These are phyloP conservation scores for Myriosclerotinia curreyana DNA, from an alignment of 2,329 filamentous ascomycete species.

Conservation along the genomic window DNA sequence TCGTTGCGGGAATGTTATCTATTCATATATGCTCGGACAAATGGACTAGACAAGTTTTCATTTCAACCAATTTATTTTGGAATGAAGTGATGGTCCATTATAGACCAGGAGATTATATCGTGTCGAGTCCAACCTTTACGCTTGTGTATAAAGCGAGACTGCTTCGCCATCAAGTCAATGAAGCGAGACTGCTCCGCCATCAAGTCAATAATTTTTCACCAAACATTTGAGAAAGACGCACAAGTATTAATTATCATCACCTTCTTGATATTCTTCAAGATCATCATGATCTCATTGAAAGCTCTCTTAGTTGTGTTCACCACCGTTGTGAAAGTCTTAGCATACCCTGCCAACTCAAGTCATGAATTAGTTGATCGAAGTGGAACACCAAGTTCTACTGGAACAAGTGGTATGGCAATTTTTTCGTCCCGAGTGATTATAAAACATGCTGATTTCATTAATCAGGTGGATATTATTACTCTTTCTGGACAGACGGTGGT, in stretches of 20 bases:
- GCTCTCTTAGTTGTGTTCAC: background rate
- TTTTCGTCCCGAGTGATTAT: background rate
- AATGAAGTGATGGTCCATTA: background rate
- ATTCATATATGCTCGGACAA: background rate
- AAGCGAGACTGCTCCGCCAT: background rate
- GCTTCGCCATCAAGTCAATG: background rate
- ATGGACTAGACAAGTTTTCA: background rate
- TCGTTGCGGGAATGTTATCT: background rate
- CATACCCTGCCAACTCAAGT: conserved; percentile 11
- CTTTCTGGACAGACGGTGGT: conserved; percentile 56
- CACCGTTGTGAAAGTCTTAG: background rate
- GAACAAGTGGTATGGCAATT: conserved; percentile 5
- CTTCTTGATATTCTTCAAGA: background rate
- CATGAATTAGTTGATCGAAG: background rate
- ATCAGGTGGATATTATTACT: conserved; percentile 47
- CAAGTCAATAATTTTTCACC: background rate
- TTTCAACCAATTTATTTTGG: background rate
- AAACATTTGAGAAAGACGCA: background rate
- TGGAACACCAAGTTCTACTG: conserved; percentile 16
- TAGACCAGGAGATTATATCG: background rate
- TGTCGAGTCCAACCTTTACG: too few relatives aligned
- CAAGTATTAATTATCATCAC: background rate
- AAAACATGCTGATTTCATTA: background rate
- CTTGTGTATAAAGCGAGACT: background rate
- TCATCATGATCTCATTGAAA: conserved; percentile 4